Base-by-base conservation (phyloP, 345 rosid genomes). In the Euphorbia tirucalli region DNA sequence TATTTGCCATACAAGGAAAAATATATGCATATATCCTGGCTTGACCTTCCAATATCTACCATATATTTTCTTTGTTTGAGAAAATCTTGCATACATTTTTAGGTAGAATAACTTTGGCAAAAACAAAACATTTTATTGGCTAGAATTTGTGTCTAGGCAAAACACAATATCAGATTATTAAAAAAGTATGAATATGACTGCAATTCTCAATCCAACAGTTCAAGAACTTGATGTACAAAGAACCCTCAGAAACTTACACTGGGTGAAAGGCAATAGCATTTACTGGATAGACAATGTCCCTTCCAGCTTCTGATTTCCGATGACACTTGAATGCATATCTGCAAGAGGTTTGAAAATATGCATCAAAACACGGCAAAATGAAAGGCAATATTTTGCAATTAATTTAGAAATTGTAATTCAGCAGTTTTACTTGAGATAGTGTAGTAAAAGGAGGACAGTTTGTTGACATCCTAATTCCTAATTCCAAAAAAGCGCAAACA, bases 251-350 rank as follows among this genome's bases (percentile, higher is more conserved):
- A 66, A 83, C 99, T 90, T 81, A 95, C 99, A 96, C 88, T 59
- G 99, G 99, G 69, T 93, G 99, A 83, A 90, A 93, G 27, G 97
- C 99, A 62, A 96, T 89, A 70, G 98, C 92, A 81, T 93, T 96
- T 54, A 93, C 98, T 48, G 98, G 96, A 86, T 91, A 88, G 60
- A 93, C 97, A 65, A 96, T 87, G 84, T 93, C 99, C 72, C 88
- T 84, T 79, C 98, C 99, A 56, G 96, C 98, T 86, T 93, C 98
- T 32, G 98, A 86, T 84, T 96, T 93, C 60, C 99, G 85, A 78
- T 96, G 99, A 71, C 99, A 93, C 84, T 96, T 96, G 74, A 96
- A 96, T 55, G 99, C 99, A 84, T 96, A 93, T 71, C 99, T 96
- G 87, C 80, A 74, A 19, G 66, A 54, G 71, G 46, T 52, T 67